Evolutionary conservation across 495 filamentous ascomycete genomes (phyloP).

Genomic region (Bacidia gigantensis): DNA sequence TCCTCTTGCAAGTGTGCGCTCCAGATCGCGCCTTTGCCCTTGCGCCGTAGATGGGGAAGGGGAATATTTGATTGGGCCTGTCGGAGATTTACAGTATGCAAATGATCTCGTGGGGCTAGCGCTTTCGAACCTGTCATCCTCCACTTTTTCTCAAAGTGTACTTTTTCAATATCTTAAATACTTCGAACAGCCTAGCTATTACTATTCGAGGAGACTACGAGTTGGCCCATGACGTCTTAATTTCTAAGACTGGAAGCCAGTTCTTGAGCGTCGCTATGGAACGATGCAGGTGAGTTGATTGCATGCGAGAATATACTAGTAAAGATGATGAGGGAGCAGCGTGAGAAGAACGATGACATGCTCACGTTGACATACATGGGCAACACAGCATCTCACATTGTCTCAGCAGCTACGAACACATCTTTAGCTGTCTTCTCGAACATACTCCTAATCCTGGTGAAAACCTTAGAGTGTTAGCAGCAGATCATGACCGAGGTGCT

Average conservation of each 20-base stretch:
- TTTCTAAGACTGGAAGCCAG: background rate
- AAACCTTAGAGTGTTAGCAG: background rate
- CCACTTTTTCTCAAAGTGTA: too few species aligned
- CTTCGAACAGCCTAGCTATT: too few species aligned
- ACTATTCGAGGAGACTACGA: too few species aligned
- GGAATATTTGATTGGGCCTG: too few species aligned
- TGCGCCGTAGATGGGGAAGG: too few species aligned
- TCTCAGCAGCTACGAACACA: background rate
- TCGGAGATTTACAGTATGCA: too few species aligned
- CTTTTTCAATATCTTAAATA: too few species aligned
- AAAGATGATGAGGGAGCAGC: background rate
- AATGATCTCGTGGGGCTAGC: too few species aligned
- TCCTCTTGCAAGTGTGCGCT: too few species aligned
- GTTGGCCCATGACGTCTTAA: background rate
- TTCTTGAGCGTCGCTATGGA: background rate
- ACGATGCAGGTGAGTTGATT: background rate
- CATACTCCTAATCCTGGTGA: background rate
- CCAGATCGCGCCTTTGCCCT: too few species aligned
- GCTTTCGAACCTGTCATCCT: too few species aligned
- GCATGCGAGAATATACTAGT: background rate
- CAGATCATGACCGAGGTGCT: background rate
- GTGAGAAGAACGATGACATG: background rate
- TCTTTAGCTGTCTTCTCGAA: background rate
- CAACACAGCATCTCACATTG: background rate
- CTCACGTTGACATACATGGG: background rate